Evolutionary conservation across 371 early-diverging fungal species (phyloP).

Genomic region (Synchytrium microbalum): DNA sequence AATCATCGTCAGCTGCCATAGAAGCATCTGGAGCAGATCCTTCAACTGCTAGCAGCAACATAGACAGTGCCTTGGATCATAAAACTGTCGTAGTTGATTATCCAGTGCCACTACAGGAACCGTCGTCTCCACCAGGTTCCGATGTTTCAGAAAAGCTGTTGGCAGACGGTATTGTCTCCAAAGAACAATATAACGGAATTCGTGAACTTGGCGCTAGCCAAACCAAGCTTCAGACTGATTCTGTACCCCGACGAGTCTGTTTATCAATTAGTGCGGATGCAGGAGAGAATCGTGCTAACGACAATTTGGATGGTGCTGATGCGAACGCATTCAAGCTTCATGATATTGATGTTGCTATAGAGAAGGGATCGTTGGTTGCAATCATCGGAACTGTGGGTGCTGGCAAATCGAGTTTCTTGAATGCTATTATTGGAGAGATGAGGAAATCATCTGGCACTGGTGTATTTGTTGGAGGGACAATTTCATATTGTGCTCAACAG

Average conservation of each 20-base stretch:
- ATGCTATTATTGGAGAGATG: conserved; percentile 58
- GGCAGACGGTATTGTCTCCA: not conserved
- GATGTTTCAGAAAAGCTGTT: not conserved
- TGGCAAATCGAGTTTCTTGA: conserved; percentile 51
- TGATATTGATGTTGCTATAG: conserved; percentile 31
- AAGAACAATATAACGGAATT: not conserved
- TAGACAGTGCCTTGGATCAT: too few species aligned
- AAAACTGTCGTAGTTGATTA: too few species aligned
- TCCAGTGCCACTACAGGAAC: too few species aligned
- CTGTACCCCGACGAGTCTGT: not conserved
- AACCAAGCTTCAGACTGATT: not conserved
- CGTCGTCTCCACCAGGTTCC: too few species aligned
- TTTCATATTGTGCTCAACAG: conserved; percentile 44
- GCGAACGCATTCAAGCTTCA: conserved; percentile 10
- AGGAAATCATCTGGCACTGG: conserved; percentile 20
- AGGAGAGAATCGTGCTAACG: not conserved
- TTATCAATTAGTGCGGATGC: too few species aligned
- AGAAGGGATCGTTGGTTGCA: conserved; percentile 40
- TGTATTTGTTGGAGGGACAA: conserved; percentile 39
- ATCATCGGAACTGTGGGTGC: conserved; percentile 56
- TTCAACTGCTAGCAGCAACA: too few species aligned
- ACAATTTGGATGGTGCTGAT: not conserved
- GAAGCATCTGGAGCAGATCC: too few species aligned
- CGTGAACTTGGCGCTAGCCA: not conserved
- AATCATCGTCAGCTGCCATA: too few species aligned